These are phyloP conservation scores for Wickerhamomyces sp. DNA, from an alignment of 1,139 yeast species.

Conservation along the genomic window DNA sequence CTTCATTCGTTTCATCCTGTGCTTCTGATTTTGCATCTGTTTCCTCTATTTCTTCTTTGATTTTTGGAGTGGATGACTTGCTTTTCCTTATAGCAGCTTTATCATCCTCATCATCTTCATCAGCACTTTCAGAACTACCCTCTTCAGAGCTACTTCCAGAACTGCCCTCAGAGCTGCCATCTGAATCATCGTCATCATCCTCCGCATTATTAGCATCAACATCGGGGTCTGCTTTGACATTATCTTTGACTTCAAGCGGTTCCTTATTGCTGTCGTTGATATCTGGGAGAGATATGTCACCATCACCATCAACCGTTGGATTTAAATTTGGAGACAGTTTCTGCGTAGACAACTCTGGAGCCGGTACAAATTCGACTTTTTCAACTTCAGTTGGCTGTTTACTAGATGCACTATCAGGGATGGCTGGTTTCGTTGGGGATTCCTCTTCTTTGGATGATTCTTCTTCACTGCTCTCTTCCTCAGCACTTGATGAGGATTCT, in stretches of 20 bases:
- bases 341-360: neutral
- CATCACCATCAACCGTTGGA: neutral
- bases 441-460: neutral
- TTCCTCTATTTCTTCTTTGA: neutral
- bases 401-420: neutral
- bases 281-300: slow-evolving; percentile 7
- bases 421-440: neutral
- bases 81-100: slow-evolving; percentile 3
- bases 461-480: neutral
- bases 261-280: slow-evolving; percentile 6
- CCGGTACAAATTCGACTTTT: neutral
- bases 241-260: slow-evolving; percentile 5
- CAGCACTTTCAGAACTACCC: neutral
- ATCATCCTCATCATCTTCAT: slow-evolving; percentile 6
- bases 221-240: slow-evolving; percentile 2
- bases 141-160: neutral
- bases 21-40: neutral
- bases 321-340: neutral
- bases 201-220: slow-evolving; percentile 7
- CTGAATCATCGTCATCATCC: slow-evolving; percentile 5
- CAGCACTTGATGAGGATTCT: neutral
- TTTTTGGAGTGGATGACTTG: neutral
- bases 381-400: neutral
- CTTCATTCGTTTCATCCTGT: neutral
- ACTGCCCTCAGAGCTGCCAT: neutral